A percentile compares a stretch with the other conserved stretches of the same genome.
Evolutionary conservation across 495 filamentous ascomycete species (phyloP).

Genomic region (Lichenothelia convexa): DNA sequence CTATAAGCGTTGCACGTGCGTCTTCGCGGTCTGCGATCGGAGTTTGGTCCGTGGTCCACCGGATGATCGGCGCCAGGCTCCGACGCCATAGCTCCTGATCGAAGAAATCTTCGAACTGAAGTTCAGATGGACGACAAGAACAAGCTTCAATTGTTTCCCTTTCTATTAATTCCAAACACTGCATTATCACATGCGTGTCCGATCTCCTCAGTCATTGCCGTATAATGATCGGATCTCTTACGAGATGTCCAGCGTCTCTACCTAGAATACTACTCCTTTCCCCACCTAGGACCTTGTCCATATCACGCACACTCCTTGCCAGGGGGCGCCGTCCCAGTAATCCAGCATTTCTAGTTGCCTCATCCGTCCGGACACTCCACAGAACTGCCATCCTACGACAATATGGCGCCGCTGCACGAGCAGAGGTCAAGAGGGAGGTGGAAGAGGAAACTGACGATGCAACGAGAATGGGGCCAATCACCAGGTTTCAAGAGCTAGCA

Average conservation of each 20-base stretch:
- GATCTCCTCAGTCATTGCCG: too few relatives aligned
- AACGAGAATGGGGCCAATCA: slow-evolving; percentile 23
- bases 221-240: slow-evolving; percentile 15
- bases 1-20: too few relatives aligned
- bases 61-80: too few relatives aligned
- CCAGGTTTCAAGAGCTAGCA: slow-evolving; percentile 51
- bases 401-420: slow-evolving; percentile 4
- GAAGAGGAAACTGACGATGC: slow-evolving; percentile 1
- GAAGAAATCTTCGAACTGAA: too few relatives aligned
- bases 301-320: neutral
- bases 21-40: too few relatives aligned
- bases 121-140: too few relatives aligned
- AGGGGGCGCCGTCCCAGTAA: neutral
- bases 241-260: slow-evolving; percentile 20
- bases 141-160: too few relatives aligned
- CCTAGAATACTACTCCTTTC: slow-evolving; percentile 9
- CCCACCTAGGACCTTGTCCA: neutral
- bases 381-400: slow-evolving; percentile 7
- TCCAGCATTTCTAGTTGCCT: neutral
- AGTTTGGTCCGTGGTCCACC: too few relatives aligned
- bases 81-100: too few relatives aligned
- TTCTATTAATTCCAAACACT: too few relatives aligned
- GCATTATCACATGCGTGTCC: too few relatives aligned
- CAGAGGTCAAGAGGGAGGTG: slow-evolving; percentile 4
- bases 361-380: slow-evolving; percentile 4